Conservation (phyloP, 2,329 filamentous ascomycete genomes). For the Alternaria sp. region DNA sequence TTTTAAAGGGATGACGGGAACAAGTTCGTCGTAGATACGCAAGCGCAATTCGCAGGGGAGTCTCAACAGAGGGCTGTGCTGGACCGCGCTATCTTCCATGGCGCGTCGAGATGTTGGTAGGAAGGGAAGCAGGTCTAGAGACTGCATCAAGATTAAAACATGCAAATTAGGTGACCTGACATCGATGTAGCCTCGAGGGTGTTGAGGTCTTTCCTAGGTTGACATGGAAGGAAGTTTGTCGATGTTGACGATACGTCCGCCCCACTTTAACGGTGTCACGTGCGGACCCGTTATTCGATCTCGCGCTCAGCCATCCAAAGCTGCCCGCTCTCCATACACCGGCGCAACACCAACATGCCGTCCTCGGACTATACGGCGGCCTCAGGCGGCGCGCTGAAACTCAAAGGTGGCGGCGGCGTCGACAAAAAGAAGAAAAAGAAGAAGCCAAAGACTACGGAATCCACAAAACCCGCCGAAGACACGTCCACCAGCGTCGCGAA, state of each 20-base stretch:
- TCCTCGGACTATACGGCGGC: slow-evolving; percentile 75
- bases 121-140: neutral
- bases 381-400: slow-evolving; percentile 77
- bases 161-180: neutral
- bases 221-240: neutral
- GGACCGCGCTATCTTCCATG: neutral
- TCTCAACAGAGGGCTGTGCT: neutral
- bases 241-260: neutral
- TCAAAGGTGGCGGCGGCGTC: slow-evolving; percentile 75
- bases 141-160: neutral
- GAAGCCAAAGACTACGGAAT: slow-evolving; percentile 42
- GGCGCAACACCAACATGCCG: slow-evolving; percentile 60
- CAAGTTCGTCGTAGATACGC: neutral
- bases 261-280: slow-evolving; percentile 4
- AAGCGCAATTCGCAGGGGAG: neutral
- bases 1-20: neutral
- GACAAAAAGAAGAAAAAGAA: slow-evolving; percentile 70
- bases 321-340: slow-evolving; percentile 3
- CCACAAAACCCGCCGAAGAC: slow-evolving; percentile 14
- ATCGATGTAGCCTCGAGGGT: neutral
- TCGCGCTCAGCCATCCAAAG: slow-evolving; percentile 5
- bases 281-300: slow-evolving; percentile 1
- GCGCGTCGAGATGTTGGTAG: neutral
- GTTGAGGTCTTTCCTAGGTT: neutral
- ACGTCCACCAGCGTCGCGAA: slow-evolving; percentile 29